Evolutionary conservation across 305 asterid species (phyloP).

Genomic region (Fraxinus paxiana): DNA sequence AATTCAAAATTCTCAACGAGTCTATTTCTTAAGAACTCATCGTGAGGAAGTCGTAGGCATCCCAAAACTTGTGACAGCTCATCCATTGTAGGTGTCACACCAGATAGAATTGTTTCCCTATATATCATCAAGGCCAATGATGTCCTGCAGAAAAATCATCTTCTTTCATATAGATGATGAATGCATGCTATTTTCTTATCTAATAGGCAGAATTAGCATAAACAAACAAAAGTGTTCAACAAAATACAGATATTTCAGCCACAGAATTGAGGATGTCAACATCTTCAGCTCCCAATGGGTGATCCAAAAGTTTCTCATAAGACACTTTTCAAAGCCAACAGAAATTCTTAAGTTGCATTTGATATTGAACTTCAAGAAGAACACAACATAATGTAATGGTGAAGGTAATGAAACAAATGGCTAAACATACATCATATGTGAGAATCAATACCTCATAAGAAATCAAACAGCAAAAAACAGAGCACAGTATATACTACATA

Average conservation of each 20-base stretch:
- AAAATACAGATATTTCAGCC: slow-evolving; percentile 9
- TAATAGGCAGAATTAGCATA: not conserved
- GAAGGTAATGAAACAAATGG: slow-evolving; percentile 1
- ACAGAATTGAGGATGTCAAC: slow-evolving; percentile 8
- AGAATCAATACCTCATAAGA: slow-evolving; percentile 15
- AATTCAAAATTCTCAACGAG: slow-evolving; percentile 73
- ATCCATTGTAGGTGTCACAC: slow-evolving; percentile 64
- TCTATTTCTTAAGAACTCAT: slow-evolving; percentile 57
- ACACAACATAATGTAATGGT: not conserved
- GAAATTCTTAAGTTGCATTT: not conserved
- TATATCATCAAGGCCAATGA: slow-evolving; percentile 81
- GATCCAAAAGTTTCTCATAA: not conserved
- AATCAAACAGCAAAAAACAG: slow-evolving; percentile 14
- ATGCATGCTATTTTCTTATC: slow-evolving; percentile 2
- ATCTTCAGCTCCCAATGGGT: not conserved
- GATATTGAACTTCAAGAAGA: not conserved
- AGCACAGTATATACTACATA: not conserved
- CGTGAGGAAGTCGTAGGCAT: slow-evolving; percentile 79
- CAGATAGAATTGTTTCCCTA: slow-evolving; percentile 73
- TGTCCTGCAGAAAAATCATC: slow-evolving; percentile 63
- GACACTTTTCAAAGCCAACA: not conserved
- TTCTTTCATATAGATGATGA: slow-evolving; percentile 5
- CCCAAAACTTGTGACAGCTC: slow-evolving; percentile 85
- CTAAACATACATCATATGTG: slow-evolving; percentile 1
- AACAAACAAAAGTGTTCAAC: not conserved